phyloP scores from a whole-genome alignment of 140 eudicot species.

The Erigeron philadelphicus region DNA sequence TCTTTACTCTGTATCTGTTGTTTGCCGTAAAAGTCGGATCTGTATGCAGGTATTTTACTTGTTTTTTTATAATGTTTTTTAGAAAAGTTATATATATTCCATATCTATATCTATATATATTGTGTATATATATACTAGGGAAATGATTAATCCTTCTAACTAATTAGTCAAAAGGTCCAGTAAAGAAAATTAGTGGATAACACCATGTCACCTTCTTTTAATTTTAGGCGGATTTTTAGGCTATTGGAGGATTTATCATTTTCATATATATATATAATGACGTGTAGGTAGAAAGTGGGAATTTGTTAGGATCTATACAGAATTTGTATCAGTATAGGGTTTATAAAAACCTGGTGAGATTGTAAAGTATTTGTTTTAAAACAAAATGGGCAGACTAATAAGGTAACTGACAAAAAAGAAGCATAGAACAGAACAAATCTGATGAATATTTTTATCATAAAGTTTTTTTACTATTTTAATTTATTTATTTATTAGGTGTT shows the following conservation, averaged over 20 bases:
- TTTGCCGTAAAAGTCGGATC: slow-evolving; percentile 34
- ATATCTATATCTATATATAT: neutral
- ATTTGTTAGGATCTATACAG: slow-evolving; percentile 38
- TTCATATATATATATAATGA: neutral
- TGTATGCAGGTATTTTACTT: neutral
- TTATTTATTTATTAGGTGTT: slow-evolving; percentile 34
- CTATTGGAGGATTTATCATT: too few species aligned
- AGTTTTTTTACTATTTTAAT: slow-evolving; percentile 2
- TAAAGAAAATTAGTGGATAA: too few species aligned
- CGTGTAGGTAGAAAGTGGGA: slow-evolving; percentile 21
- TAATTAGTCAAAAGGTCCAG: too few species aligned
- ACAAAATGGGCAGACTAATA: slow-evolving; percentile 11
- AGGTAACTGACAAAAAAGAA: slow-evolving; percentile 32
- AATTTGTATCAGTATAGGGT: slow-evolving; percentile 14
- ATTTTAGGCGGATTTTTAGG: too few species aligned
- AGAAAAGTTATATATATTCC: neutral
- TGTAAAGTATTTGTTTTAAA: slow-evolving; percentile 25
- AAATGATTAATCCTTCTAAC: too few species aligned
- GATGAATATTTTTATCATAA: slow-evolving; percentile 14
- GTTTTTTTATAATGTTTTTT: too few species aligned
- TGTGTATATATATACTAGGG: neutral
- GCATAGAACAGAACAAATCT: slow-evolving; percentile 29
- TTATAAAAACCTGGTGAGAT: slow-evolving; percentile 16
- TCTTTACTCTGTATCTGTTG: slow-evolving; percentile 1
- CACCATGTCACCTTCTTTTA: too few species aligned